A percentile compares a stretch with the other conserved stretches of the same genome.
These are phyloP conservation scores for Fraxinus platypoda DNA, from an alignment of 305 asterid species.

Conservation along the genomic window DNA sequence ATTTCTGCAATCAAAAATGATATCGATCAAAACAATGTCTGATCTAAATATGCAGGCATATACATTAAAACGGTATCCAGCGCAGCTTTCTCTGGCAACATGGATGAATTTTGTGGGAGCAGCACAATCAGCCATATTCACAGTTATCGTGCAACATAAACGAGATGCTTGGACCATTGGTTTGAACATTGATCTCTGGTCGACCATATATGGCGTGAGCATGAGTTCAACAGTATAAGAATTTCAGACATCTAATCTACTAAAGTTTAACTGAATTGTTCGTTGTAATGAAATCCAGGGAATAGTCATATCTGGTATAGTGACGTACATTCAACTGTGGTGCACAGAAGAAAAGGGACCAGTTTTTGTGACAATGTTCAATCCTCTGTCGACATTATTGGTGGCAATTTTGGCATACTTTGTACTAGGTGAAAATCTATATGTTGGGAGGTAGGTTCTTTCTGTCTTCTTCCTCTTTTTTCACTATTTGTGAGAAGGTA, in stretches of 20 bases:
- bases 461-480: background rate
- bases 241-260: background rate
- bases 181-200: constrained; percentile 67
- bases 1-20: background rate
- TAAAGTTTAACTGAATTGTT: constrained; percentile 1
- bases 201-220: constrained; percentile 63
- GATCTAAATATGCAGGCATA: constrained; percentile 43
- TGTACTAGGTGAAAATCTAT: constrained; percentile 61
- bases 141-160: constrained; percentile 50
- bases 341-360: constrained; percentile 76
- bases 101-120: constrained; percentile 79
- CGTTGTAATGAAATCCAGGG: constrained; percentile 39
- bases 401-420: constrained; percentile 59
- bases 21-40: background rate
- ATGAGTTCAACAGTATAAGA: background rate
- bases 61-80: constrained; percentile 68
- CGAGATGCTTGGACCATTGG: constrained; percentile 67
- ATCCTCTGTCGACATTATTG: constrained; percentile 61
- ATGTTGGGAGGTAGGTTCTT: constrained; percentile 55
- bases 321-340: constrained; percentile 55
- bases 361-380: constrained; percentile 69
- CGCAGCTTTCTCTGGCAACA: constrained; percentile 61
- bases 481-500: background rate
- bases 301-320: constrained; percentile 55
- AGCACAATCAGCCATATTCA: constrained; percentile 71